A percentile compares a stretch with the other conserved stretches of the same genome.
Evolutionary conservation across 495 filamentous ascomycete genomes (phyloP).

Genomic region (Polyplosphaeria fusca): DNA sequence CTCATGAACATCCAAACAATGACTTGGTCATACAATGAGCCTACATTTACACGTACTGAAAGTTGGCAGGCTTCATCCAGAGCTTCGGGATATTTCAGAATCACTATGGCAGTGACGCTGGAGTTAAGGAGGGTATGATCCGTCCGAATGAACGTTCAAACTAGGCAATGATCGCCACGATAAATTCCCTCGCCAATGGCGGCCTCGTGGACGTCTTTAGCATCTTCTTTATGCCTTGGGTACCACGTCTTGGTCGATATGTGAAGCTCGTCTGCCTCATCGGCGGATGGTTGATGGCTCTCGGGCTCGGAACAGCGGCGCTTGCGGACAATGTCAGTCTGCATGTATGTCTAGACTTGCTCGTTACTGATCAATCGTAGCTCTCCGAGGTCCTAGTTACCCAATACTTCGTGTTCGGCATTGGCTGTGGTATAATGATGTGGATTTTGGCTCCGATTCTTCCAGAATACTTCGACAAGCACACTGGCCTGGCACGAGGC

Average conservation of each 20-base stretch:
- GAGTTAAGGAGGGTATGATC: neutral
- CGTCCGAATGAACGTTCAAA: neutral
- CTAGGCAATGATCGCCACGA: conserved; percentile 3
- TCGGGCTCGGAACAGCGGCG: conserved; percentile 1
- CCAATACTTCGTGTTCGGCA: neutral
- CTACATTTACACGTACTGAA: neutral
- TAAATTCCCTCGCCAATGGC: conserved; percentile 3
- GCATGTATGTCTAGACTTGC: neutral
- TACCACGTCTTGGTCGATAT: conserved; percentile 1
- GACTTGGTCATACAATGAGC: neutral
- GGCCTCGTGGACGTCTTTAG: conserved; percentile 3
- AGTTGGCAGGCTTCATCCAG: conserved; percentile 1
- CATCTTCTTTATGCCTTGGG: conserved; percentile 1
- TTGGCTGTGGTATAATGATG: neutral
- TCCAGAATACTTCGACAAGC: conserved; percentile 1
- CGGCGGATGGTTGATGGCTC: neutral
- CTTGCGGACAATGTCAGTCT: neutral
- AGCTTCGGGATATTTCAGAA: conserved; percentile 15
- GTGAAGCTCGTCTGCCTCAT: neutral
- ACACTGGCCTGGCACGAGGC: conserved; percentile 1
- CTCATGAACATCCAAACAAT: neutral
- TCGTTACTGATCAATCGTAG: neutral
- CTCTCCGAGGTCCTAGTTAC: neutral
- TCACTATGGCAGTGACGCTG: conserved; percentile 2
- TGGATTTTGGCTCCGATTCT: neutral